Base-by-base conservation (phyloP, 768 basidiomycete genomes). In the Suillus paluster region DNA sequence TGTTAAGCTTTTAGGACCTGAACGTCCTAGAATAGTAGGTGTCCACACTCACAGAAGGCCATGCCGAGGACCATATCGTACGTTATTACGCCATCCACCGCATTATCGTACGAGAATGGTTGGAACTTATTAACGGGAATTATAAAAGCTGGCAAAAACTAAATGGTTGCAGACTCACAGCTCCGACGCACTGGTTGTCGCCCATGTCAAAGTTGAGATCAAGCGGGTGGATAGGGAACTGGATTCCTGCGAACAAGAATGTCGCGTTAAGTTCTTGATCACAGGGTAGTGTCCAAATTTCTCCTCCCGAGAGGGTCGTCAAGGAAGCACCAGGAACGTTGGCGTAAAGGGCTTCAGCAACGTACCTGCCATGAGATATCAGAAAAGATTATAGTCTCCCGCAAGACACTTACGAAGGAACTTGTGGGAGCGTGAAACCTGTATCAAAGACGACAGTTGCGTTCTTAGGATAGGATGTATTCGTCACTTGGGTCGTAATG, bases 21-120 rank as follows among this genome's bases (percentile, higher is more conserved):
- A 39, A 11, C 42, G 42, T 30, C 23, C 30, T 55, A 41, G 45
- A 50, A 46, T 42, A 52, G 30, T 19, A 66, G 66, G 52, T 30
- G 46, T 23, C 0, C 57, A 27, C 8, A 79, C 86, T 68, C 66
- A 88, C 88, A 73, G 76, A 90, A 91, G 10, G 84, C 81, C 87
- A 91, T 91, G 59, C 90, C 90, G 49, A 91, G 78, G 49, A 91
- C 82, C 71, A 88, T 81, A 68, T 91, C 89, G 64, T 80, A 91
- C 44, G 60, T 15, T 30, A 66, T 58, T 1, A 61, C 41, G 9
- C 48, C 46, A 0, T 27, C 33, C 2, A 59, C 15, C 33, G 72
- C 78, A 33, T 81, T 77, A 54, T 82, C 77, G 52, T 81, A 84
- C 9, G 83, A 81, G 46, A 85, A 83, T 7, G 90, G 89, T 65